Conservation (phyloP, 176 grass and related monocot genomes). For the Zoysia pacifica region DNA sequence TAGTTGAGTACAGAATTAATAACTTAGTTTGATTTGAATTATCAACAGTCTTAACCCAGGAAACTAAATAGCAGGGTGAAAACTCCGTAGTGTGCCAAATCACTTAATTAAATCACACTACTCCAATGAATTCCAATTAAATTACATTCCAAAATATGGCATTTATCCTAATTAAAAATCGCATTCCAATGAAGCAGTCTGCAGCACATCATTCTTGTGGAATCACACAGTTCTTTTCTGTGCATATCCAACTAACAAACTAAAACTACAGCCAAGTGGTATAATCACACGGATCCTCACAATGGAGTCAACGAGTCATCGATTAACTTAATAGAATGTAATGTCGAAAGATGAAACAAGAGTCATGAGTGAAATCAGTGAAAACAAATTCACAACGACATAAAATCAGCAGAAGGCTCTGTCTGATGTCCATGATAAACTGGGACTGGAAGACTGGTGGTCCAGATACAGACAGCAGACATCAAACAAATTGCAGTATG, state of each 20-base stretch:
- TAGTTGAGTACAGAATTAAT: conserved; percentile 27
- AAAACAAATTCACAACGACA: background rate
- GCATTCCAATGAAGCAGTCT: conserved; percentile 1
- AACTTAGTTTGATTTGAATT: conserved; percentile 10
- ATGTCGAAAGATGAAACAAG: conserved; percentile 11
- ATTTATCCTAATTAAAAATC: no score
- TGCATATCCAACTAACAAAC: conserved; percentile 12
- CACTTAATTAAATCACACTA: no score
- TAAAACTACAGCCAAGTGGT: background rate
- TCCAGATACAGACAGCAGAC: conserved; percentile 2
- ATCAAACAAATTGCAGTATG: conserved; percentile 20
- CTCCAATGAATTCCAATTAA: no score
- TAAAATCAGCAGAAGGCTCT: background rate
- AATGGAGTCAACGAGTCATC: background rate
- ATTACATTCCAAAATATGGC: no score
- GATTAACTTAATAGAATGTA: conserved; percentile 18
- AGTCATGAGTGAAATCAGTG: conserved; percentile 22
- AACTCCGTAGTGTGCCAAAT: background rate
- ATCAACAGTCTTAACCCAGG: background rate
- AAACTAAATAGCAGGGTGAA: conserved; percentile 29
- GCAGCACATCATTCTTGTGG: background rate
- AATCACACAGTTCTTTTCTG: background rate
- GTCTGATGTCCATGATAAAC: conserved; percentile 13
- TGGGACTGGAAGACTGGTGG: background rate
- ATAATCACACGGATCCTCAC: background rate